These are phyloP conservation scores for Camellia lanceoleosa DNA, from an alignment of 148 eudicot species.

Conservation along the genomic window DNA sequence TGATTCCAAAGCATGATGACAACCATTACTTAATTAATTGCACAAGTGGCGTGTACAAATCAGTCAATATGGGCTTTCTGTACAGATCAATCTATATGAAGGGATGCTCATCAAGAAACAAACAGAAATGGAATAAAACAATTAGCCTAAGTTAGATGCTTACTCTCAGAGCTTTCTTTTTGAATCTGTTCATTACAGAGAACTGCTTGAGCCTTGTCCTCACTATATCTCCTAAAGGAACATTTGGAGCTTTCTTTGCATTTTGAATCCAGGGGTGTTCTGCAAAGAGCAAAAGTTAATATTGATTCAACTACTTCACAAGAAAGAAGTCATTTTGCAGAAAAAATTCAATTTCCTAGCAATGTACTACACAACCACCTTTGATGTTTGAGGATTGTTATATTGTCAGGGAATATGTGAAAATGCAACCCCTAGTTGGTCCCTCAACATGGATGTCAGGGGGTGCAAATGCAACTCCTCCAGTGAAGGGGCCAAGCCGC, in stretches of 20 bases:
- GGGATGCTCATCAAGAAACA: background rate
- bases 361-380: background rate
- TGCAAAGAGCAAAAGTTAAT: conserved; percentile 21
- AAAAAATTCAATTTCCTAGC: background rate
- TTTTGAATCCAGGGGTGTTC: conserved; percentile 94
- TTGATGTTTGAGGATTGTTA: background rate
- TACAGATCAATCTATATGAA: background rate
- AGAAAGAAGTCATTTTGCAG: background rate
- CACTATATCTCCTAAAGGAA: conserved; percentile 85
- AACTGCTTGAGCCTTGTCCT: conserved; percentile 87
- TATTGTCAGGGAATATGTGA: background rate
- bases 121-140: background rate
- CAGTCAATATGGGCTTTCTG: background rate
- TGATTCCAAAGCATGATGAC: background rate
- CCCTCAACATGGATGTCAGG: too few relatives aligned
- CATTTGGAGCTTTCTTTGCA: conserved; percentile 86
- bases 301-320: background rate
- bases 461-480: too few relatives aligned
- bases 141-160: conserved; percentile 6
- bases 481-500: too few relatives aligned
- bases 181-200: conserved; percentile 82
- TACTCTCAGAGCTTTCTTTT: conserved; percentile 82
- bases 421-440: background rate
- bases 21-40: background rate
- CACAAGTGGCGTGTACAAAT: background rate